Conservation (phyloP, 2,329 filamentous ascomycete species). For the Microascus cirrosus region DNA sequence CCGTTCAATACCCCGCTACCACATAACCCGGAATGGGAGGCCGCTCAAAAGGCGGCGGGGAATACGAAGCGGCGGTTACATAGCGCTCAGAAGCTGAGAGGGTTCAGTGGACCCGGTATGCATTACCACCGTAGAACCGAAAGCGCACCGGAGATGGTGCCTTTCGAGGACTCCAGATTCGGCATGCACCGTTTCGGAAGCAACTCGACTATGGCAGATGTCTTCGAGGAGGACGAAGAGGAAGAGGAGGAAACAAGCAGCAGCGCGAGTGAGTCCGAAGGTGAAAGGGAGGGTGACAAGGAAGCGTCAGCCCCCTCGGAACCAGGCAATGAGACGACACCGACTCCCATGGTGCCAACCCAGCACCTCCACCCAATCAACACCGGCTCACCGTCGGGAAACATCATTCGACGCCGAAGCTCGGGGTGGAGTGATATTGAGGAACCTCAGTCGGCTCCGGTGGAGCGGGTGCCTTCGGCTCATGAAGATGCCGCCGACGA, state of each 20-base stretch:
- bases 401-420: neutral
- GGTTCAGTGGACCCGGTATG: conserved; percentile 57
- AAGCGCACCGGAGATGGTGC: conserved; percentile 68
- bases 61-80: conserved; percentile 58
- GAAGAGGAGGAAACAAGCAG: conserved; percentile 30
- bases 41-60: conserved; percentile 47
- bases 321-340: neutral
- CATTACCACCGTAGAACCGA: conserved; percentile 70
- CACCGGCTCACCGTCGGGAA: neutral
- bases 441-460: conserved; percentile 13
- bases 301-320: neutral
- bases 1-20: conserved; percentile 75
- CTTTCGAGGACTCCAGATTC: conserved; percentile 54
- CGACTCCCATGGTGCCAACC: neutral
- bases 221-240: conserved; percentile 78
- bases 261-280: conserved; percentile 3
- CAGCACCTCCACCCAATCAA: neutral
- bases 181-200: conserved; percentile 52
- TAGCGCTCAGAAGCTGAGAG: conserved; percentile 61
- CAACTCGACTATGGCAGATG: conserved; percentile 69
- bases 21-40: conserved; percentile 54
- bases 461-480: conserved; percentile 36
- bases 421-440: neutral
- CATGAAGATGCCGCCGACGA: conserved; percentile 40
- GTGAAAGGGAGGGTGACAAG: neutral